phyloP scores from a whole-genome alignment of 2,329 filamentous ascomycete species.

The Teratosphaeria gauchensis region DNA sequence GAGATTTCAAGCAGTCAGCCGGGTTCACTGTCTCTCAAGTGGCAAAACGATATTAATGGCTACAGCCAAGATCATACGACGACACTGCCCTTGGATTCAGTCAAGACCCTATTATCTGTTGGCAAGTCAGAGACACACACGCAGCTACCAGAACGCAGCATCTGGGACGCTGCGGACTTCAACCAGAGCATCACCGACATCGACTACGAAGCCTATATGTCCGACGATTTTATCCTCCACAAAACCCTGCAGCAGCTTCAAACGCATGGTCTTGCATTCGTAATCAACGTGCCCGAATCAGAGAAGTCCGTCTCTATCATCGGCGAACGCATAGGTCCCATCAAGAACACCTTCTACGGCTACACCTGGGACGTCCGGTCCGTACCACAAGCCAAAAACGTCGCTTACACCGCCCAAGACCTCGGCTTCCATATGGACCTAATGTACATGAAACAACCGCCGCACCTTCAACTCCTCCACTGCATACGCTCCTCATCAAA shows the following conservation, averaged over 20 bases:
- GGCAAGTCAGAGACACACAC: background rate
- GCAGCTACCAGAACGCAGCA: slow-evolving; percentile 12
- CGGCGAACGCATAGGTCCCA: slow-evolving; percentile 60
- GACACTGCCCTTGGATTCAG: slow-evolving; percentile 14
- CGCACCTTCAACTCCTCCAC: slow-evolving; percentile 78
- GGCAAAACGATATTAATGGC: slow-evolving; percentile 47
- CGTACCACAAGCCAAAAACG: slow-evolving; percentile 75
- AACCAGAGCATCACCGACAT: slow-evolving; percentile 47
- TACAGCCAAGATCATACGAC: slow-evolving; percentile 35
- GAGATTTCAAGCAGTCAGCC: slow-evolving; percentile 23
- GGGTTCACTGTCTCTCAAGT: slow-evolving; percentile 39
- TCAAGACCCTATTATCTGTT: background rate
- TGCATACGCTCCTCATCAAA: slow-evolving; percentile 70
- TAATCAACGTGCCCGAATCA: slow-evolving; percentile 59
- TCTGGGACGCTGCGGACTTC: slow-evolving; percentile 40
- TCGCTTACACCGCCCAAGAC: slow-evolving; percentile 72
- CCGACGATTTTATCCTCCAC: slow-evolving; percentile 47
- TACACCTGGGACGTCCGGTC: slow-evolving; percentile 81
- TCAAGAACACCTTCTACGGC: slow-evolving; percentile 87
- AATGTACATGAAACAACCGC: slow-evolving; percentile 71
- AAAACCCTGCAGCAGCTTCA: slow-evolving; percentile 53
- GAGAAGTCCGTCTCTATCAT: slow-evolving; percentile 50
- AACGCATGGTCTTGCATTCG: slow-evolving; percentile 63
- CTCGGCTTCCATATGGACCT: slow-evolving; percentile 91
- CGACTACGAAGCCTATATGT: slow-evolving; percentile 64